Base-by-base conservation (phyloP, 371 early-diverging fungal genomes). In the Sporodiniella umbellata region DNA sequence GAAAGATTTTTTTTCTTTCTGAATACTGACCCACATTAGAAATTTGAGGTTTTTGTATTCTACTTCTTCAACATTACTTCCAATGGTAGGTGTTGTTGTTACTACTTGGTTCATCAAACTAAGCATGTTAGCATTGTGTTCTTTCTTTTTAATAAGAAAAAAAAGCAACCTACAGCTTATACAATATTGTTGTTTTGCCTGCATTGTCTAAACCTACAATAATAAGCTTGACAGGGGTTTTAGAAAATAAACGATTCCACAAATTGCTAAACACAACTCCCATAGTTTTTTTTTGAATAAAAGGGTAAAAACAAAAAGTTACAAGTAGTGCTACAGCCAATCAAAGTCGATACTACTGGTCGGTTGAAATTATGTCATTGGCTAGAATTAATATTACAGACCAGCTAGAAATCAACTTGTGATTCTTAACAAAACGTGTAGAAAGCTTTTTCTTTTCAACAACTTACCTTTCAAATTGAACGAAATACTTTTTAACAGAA, bases 161-260 rank as follows among this genome's bases (percentile, higher is more conserved):
- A 7, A 10, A 8, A 35, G n/a, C n/a, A n/a, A n/a, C 70, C 49
- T 64, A 70, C 75, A 75, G 75, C 62, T 84, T 84, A 64, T 85
- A 86, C 15, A 86, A 64, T 53, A 84, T 84, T 62, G 86, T 92
- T 44, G 94, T 96, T 75, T 96, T 96, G 44, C 96, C 97, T 12
- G 95, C 93, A 58, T 92, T 92, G 62, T 96, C 96, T 46, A 94
- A 77, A 4, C 97, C 96, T 18, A 95, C 85, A 78, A 95, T 91
- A 51, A 95, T 80, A 53, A 96, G 84, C 58, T 90, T 90, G 68
- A 94, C 83, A 69, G 93, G 90, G 47, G 85, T 82, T 64, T 88
- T 75, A n/a, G 75, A 75, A 35, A 75, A 75, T 12, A 71, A 48
- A 11, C 51, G 52, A 24, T 57, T 66, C 75, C 75, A 75, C 48